Conservation (phyloP, 371 early-diverging fungal genomes). For the Nosema muscidifuracis region DNA sequence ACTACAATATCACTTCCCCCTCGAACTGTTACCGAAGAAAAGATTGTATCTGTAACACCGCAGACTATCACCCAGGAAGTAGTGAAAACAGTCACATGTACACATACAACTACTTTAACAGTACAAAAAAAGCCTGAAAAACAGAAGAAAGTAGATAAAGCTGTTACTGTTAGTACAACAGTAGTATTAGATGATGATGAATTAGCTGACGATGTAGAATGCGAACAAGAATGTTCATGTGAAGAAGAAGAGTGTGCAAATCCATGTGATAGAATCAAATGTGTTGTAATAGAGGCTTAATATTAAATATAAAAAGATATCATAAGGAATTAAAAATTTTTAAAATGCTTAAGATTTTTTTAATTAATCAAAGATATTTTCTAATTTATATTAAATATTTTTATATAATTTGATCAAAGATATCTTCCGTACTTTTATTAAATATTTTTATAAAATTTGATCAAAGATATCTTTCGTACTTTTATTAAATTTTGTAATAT, state of each 20-base stretch:
- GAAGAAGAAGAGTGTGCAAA: conserved; percentile 31
- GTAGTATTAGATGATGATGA: conserved; percentile 28
- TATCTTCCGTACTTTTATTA: no score
- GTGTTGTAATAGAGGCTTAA: conserved; percentile 25
- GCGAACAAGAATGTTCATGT: conserved; percentile 45
- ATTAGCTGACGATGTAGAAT: conserved; percentile 29
- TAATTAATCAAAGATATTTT: no score
- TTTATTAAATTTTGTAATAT: no score
- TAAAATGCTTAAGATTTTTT: no score
- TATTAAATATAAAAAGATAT: no score
- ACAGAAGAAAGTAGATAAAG: background rate
- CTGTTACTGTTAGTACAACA: conserved; percentile 27
- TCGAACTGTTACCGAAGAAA: background rate
- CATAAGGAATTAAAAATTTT: no score
- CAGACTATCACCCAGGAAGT: background rate
- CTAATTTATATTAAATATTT: no score
- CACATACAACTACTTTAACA: background rate
- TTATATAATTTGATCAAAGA: no score
- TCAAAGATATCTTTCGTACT: no score
- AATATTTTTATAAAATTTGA: no score
- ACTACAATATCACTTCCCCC: background rate
- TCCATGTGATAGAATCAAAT: conserved; percentile 45
- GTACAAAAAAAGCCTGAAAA: background rate
- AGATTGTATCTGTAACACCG: background rate
- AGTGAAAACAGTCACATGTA: background rate